phyloP scores from a whole-genome alignment of 768 basidiomycete species.

The Psilocybe cubensis region DNA sequence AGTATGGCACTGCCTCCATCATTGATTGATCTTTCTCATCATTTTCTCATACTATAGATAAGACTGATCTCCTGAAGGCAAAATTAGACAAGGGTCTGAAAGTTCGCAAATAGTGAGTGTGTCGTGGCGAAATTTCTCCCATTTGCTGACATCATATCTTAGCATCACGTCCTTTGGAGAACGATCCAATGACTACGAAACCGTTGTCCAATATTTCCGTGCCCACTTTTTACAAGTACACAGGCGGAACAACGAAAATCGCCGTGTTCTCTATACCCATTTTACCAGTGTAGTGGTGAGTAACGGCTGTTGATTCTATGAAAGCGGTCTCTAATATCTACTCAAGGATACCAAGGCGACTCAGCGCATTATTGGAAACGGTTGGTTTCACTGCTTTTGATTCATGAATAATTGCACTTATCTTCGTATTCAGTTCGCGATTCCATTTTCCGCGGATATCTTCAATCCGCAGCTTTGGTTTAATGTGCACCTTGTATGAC shows the following conservation, averaged over 20 bases:
- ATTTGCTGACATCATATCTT: constrained; percentile 9
- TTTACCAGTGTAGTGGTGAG: constrained; percentile 80
- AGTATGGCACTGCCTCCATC: constrained; percentile 40
- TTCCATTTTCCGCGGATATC: constrained; percentile 76
- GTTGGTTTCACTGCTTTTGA: constrained; percentile 39
- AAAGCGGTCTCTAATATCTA: constrained; percentile 1
- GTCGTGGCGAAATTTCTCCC: background rate
- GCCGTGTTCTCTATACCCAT: constrained; percentile 81
- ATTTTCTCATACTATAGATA: constrained; percentile 47
- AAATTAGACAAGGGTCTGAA: constrained; percentile 72
- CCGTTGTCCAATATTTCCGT: constrained; percentile 84
- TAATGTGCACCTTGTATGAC: constrained; percentile 30
- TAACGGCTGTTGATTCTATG: constrained; percentile 7
- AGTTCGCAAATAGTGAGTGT: constrained; percentile 79
- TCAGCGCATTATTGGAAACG: constrained; percentile 81
- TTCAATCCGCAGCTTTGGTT: constrained; percentile 73
- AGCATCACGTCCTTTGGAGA: constrained; percentile 85
- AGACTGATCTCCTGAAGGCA: constrained; percentile 75
- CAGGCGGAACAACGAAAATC: constrained; percentile 76
- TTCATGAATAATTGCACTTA: background rate
- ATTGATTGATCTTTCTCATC: constrained; percentile 6
- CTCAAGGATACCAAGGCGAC: constrained; percentile 80
- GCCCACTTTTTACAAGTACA: constrained; percentile 87
- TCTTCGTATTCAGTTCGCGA: constrained; percentile 56
- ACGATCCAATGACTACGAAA: constrained; percentile 80